Base-by-base conservation (phyloP, 805 yeast genomes). In the Monosporozyma servazzii region DNA sequence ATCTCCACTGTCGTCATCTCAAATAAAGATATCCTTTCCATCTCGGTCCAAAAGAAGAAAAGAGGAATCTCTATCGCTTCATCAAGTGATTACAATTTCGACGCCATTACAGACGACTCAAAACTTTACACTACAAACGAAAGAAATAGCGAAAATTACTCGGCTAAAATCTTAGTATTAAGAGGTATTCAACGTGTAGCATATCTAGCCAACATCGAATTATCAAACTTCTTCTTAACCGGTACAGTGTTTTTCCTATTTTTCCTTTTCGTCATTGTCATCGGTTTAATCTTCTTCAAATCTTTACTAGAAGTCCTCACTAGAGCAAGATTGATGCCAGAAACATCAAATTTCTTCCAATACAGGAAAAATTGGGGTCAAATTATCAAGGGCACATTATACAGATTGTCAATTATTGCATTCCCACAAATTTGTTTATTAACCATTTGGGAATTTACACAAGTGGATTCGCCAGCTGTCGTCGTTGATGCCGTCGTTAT, bases 111-210 rank as follows among this genome's bases (percentile, higher is more conserved):
- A 51, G 73, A 76, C 57, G 78, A 78, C 58, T 58, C 76, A 2
- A 55, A 67, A 3, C 60, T 84, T 41, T 86, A 86, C 67, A 80
- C 88, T n/a, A 78, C 84, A 8, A 72, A 84, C 66, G 96, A 91
- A 66, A 78, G 78, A 55, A 78, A 78, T 53, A 66, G 77, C 2
- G 71, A 76, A 41, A 68, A 76, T 41, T 68, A 84, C 47, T 70
- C 84, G 1, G 71, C 84, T 5, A 86, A 84, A 61, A 88, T 88
- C 43, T 74, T 93, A 60, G 82, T 91, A 39, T 71, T 93, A 50
- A 80, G 96, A 64, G 99, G 99, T 58, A 84, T 93, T 54, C 88
- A 88, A 68, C 82, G 99, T 71, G 96, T 91, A 6, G 82, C 96
- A 0, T 93, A 74, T 65, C 70, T 84, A 59, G 87, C 96, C 10